Conservation (phyloP, 768 basidiomycete species). For the Suillus clintonianus region DNA sequence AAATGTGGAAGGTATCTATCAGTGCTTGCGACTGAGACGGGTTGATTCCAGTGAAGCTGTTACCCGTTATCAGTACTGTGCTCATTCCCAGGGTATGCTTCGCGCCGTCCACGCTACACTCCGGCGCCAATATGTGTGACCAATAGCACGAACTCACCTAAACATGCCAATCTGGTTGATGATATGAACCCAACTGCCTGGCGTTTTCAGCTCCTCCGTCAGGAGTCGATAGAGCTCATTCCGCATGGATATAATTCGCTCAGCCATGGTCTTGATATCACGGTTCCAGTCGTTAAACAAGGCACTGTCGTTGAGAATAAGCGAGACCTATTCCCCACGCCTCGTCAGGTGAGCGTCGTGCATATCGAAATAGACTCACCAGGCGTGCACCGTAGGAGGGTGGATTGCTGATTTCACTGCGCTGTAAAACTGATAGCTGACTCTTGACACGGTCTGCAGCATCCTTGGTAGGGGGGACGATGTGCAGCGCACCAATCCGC, state of each 20-base stretch:
- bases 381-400: slow-evolving; percentile 89
- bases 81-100: background rate
- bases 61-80: slow-evolving; percentile 13
- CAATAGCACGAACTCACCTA: slow-evolving; percentile 51
- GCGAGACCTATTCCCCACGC: slow-evolving; percentile 52
- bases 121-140: background rate
- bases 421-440: slow-evolving; percentile 87
- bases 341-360: slow-evolving; percentile 1
- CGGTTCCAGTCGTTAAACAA: slow-evolving; percentile 88
- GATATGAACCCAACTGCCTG: slow-evolving; percentile 96
- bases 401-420: slow-evolving; percentile 95
- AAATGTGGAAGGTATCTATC: slow-evolving; percentile 75
- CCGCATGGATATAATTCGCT: slow-evolving; percentile 91
- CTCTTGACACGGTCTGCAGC: slow-evolving; percentile 72
- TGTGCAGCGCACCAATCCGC: slow-evolving; percentile 69
- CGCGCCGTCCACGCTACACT: background rate
- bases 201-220: slow-evolving; percentile 77
- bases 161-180: slow-evolving; percentile 97
- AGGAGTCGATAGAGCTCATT: slow-evolving; percentile 60
- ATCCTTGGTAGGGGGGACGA: slow-evolving; percentile 59
- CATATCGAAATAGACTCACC: slow-evolving; percentile 44
- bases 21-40: slow-evolving; percentile 65
- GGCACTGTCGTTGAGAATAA: slow-evolving; percentile 74
- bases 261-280: slow-evolving; percentile 92
- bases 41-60: slow-evolving; percentile 83